A percentile compares a stretch with the other conserved stretches of the same genome.
Evolutionary conservation across 768 basidiomycete genomes (phyloP).

Genomic region (Sutorius australiensis): DNA sequence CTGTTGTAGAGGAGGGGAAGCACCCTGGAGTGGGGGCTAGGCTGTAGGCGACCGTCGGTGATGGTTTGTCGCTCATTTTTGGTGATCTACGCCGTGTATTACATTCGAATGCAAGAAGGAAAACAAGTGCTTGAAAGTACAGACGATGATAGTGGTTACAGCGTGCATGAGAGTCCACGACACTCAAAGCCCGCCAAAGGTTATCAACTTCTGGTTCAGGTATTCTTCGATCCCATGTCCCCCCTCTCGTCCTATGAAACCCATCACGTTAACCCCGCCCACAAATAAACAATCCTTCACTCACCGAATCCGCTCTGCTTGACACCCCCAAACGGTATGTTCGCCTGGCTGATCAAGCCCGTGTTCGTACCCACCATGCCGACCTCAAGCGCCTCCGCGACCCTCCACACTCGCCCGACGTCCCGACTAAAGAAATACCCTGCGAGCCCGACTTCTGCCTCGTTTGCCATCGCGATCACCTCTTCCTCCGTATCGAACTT

Average conservation of each 20-base stretch:
- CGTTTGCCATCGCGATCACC: conserved; percentile 82
- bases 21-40: conserved; percentile 30
- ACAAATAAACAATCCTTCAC: conserved; percentile 9
- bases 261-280: neutral
- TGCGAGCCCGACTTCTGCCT: conserved; percentile 79
- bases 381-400: conserved; percentile 91
- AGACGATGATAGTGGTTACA: neutral
- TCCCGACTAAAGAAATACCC: conserved; percentile 93
- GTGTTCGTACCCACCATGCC: conserved; percentile 91
- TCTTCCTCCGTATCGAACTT: conserved; percentile 95
- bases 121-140: neutral
- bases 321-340: conserved; percentile 85
- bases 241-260: conserved; percentile 67
- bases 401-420: conserved; percentile 86
- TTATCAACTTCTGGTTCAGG: conserved; percentile 75
- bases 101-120: neutral
- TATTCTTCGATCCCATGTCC: conserved; percentile 90
- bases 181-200: conserved; percentile 64
- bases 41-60: conserved; percentile 30
- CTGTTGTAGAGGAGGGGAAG: conserved; percentile 65
- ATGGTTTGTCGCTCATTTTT: too few relatives aligned
- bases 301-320: conserved; percentile 79
- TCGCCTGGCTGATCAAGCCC: conserved; percentile 70
- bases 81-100: neutral
- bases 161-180: neutral